Evolutionary conservation across 2,329 filamentous ascomycete genomes (phyloP), one percentile per base, ranked within the genome.

Genomic region (Neonectria faginata): DNA sequence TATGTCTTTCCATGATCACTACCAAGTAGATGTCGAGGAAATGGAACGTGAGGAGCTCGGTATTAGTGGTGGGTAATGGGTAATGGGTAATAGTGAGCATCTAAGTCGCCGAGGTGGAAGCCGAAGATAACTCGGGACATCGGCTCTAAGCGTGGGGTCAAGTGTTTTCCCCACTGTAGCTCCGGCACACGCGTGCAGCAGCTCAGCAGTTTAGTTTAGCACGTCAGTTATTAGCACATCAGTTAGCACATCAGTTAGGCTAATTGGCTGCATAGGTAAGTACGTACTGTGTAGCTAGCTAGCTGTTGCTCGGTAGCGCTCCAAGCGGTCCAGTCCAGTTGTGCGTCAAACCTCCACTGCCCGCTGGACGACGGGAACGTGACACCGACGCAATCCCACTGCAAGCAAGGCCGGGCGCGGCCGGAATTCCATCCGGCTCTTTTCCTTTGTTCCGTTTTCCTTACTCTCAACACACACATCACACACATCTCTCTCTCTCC

Each of bases 81-180:
- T n/a, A n/a, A n/a, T 29, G 7, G 25, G 57, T 61, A 57, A 60
- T 60, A 12, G 3, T 12, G 18, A 44, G 60, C 31, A 51, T 68
- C 61, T 68, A 69, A 71, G 62, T 61, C 67, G 53, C 50, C 60
- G 52, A 64, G 64, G 63, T 71, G 70, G 71, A 73, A 70, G 71
- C 70, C 71, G 71, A 73, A 71, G 65, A 47, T 44, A 22, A 39
- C 56, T 73, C 71, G 71, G 71, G 66, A 67, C 60, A 72, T 73
- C 71, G 71, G 71, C 62, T 73, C 62, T 73, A 73, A 73, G 60
- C 64, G 63, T 70, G 71, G 68, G 71, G 55, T 27, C 16, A 0
- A 25, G 25, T 3, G 3, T 3, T 25, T 25, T 25, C 36, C 6
- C 36, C 36, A 39, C 36, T 39, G 36, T 7, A 57, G 57, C 56